Conservation (phyloP, 2,329 filamentous ascomycete species). For the Pseudogymnoascus pannorum region DNA sequence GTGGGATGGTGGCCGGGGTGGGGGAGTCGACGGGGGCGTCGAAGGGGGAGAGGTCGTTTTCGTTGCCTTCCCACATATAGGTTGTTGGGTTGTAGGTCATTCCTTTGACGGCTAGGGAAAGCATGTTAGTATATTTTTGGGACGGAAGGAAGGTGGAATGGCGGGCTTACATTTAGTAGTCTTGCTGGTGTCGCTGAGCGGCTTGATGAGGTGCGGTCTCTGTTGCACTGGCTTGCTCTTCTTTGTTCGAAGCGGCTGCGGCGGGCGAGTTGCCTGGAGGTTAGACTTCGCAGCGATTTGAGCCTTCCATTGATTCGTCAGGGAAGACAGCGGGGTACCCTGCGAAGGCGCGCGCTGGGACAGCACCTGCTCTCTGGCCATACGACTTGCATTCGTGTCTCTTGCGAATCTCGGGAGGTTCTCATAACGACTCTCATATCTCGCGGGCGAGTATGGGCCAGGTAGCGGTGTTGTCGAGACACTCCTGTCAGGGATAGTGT, state of each 20-base stretch:
- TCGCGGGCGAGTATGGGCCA: conserved; percentile 42
- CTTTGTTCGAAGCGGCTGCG: conserved; percentile 43
- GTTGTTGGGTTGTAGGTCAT: conserved; percentile 92
- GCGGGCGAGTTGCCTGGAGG: conserved; percentile 36
- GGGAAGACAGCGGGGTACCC: conserved; percentile 43
- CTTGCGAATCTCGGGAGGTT: conserved; percentile 55
- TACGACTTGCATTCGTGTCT: conserved; percentile 58
- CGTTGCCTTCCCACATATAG: conserved; percentile 93
- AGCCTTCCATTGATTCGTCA: conserved; percentile 33
- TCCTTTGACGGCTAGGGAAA: conserved; percentile 66
- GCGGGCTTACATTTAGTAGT: conserved; percentile 67
- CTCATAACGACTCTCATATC: conserved; percentile 35
- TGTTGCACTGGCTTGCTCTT: conserved; percentile 50
- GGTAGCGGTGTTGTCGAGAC: conserved; percentile 40
- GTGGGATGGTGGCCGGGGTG: conserved; percentile 39
- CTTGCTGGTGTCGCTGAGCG: conserved; percentile 64
- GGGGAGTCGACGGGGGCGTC: conserved; percentile 55
- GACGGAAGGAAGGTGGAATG: neutral
- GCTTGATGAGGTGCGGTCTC: conserved; percentile 85
- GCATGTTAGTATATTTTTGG: conserved; percentile 25
- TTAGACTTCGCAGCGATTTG: conserved; percentile 28
- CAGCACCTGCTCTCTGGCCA: conserved; percentile 54
- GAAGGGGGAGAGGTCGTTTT: conserved; percentile 74
- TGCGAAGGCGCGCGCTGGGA: conserved; percentile 49
- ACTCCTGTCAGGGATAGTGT: conserved; percentile 43